phyloP scores from a whole-genome alignment of 1,284 basidiomycete species.

The Fomitopsis schrenkii region DNA sequence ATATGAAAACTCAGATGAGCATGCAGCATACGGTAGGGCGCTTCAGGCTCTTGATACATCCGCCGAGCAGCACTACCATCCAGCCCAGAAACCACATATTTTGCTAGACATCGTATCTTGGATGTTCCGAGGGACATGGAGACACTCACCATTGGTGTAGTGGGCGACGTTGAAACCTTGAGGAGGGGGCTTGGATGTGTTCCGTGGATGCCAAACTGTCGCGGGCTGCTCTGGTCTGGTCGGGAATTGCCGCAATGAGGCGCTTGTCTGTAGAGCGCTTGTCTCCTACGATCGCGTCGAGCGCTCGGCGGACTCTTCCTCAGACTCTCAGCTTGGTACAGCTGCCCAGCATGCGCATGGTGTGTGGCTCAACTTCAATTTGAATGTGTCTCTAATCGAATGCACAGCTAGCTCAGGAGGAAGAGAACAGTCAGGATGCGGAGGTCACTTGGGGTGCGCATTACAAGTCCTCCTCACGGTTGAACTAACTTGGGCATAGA shows the following conservation, averaged over 20 bases:
- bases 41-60: neutral
- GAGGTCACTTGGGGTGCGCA: conserved; percentile 87
- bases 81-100: neutral
- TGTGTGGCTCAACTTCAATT: conserved; percentile 16
- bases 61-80: neutral
- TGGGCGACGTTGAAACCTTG: neutral
- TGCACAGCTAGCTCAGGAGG: conserved; percentile 64
- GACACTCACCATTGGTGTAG: neutral
- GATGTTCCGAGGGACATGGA: neutral
- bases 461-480: conserved; percentile 20
- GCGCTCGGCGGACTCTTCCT: neutral
- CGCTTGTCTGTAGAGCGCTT: neutral
- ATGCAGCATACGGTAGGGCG: neutral
- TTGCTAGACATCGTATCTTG: neutral
- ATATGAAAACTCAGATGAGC: neutral
- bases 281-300: neutral
- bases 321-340: neutral
- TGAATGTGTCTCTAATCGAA: neutral
- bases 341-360: conserved; percentile 45
- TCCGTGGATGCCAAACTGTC: neutral
- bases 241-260: neutral
- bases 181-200: neutral
- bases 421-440: conserved; percentile 76
- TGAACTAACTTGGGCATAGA: conserved; percentile 39
- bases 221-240: neutral